These are phyloP conservation scores for Hyparrhenia diplandra DNA, from an alignment of 176 grass and related monocot species.

Conservation along the genomic window DNA sequence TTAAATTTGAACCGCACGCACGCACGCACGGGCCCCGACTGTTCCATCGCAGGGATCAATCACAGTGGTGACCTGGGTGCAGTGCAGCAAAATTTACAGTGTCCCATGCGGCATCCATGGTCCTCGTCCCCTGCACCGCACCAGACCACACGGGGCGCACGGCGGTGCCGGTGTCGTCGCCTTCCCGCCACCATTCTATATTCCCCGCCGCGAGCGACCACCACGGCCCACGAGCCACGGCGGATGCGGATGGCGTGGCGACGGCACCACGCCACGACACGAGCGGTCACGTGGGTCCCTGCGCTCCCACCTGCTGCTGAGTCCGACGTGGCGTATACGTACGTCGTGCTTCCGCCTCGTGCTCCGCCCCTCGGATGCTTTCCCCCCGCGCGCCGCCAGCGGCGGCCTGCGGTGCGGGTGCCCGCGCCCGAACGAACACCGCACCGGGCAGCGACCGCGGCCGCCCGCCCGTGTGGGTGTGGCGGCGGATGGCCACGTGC, in stretches of 20 bases:
- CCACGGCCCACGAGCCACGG: background rate
- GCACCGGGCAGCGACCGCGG: no score
- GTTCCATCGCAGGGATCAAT: no score
- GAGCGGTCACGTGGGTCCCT: constrained; percentile 5
- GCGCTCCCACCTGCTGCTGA: no score
- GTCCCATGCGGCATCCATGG: no score
- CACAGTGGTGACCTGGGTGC: no score
- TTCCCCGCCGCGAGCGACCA: background rate
- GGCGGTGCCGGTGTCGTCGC: background rate
- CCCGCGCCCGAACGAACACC: no score
- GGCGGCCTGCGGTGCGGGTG: background rate
- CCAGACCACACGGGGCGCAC: no score
- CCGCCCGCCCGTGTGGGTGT: no score
- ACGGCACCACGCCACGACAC: background rate
- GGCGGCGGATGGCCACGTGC: constrained; percentile 23
- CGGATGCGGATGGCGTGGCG: background rate
- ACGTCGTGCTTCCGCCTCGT: constrained; percentile 36
- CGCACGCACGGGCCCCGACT: no score
- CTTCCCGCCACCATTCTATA: constrained; percentile 22
- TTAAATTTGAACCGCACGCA: no score
- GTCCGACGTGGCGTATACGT: constrained; percentile 41
- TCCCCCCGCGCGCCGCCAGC: background rate
- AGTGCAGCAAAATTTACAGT: no score
- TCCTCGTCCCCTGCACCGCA: no score
- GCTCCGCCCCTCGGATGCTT: constrained; percentile 66